These are phyloP conservation scores for Raffaelea arxii DNA, from an alignment of 2,329 filamentous ascomycete genomes.

Conservation along the genomic window DNA sequence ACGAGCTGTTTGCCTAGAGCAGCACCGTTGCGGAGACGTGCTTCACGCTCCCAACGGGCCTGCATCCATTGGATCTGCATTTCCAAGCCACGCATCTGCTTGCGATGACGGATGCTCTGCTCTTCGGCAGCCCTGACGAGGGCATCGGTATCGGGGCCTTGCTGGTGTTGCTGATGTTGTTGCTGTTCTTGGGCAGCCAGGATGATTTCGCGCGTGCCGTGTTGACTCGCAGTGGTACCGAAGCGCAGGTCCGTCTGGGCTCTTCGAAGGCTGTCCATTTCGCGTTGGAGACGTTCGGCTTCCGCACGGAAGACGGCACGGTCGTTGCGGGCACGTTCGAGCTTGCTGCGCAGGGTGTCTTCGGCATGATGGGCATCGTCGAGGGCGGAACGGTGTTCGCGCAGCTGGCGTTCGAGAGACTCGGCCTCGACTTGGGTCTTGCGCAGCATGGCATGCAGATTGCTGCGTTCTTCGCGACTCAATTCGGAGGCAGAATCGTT, in stretches of 20 bases:
- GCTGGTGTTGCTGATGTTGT: not conserved
- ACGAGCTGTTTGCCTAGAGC: slow-evolving; percentile 84
- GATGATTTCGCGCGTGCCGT: slow-evolving; percentile 9
- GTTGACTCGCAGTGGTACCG: slow-evolving; percentile 5
- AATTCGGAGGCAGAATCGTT: slow-evolving; percentile 20
- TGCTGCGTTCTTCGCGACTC: slow-evolving; percentile 43
- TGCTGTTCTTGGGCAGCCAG: slow-evolving; percentile 1
- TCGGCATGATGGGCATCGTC: slow-evolving; percentile 47
- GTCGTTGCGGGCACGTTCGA: slow-evolving; percentile 61
- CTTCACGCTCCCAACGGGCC: slow-evolving; percentile 70
- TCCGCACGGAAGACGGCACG: slow-evolving; percentile 44
- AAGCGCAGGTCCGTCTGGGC: slow-evolving; percentile 17
- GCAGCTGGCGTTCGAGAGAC: slow-evolving; percentile 62
- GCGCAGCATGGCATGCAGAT: slow-evolving; percentile 51
- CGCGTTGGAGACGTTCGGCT: slow-evolving; percentile 44
- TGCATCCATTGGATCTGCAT: slow-evolving; percentile 90
- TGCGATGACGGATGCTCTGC: slow-evolving; percentile 59
- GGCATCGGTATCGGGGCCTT: slow-evolving; percentile 45
- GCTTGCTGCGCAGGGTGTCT: slow-evolving; percentile 51
- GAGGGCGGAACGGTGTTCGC: slow-evolving; percentile 58
- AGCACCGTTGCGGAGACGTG: slow-evolving; percentile 67
- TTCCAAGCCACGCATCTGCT: slow-evolving; percentile 70
- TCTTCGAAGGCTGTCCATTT: slow-evolving; percentile 37
- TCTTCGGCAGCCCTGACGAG: slow-evolving; percentile 47
- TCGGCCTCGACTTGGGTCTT: slow-evolving; percentile 55